Percentiles rank a stretch among this genome's conserved stretches.
These are phyloP conservation scores for Skeletonema menzelii DNA, from an alignment of 108 stramenopile species.

Conservation along the genomic window DNA sequence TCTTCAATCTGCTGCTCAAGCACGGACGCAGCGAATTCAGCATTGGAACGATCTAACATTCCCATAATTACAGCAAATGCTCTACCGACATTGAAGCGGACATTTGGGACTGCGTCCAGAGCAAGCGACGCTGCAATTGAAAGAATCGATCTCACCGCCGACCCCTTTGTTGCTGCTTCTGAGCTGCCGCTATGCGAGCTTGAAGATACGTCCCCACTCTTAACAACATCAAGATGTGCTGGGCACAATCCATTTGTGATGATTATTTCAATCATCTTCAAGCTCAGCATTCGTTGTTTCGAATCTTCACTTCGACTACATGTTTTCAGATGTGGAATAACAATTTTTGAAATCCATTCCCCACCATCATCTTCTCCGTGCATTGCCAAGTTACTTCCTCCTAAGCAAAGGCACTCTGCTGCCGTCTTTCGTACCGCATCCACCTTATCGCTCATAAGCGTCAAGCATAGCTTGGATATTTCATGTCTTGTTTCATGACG, in stretches of 20 bases:
- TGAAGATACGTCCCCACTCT: constrained; percentile 18
- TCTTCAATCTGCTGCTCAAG: constrained; percentile 71
- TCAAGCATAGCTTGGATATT: constrained; percentile 77
- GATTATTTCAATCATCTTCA: constrained; percentile 87
- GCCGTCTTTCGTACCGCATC: constrained; percentile 85
- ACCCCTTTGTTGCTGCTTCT: constrained; percentile 25
- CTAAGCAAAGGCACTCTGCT: constrained; percentile 83
- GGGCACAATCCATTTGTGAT: constrained; percentile 55
- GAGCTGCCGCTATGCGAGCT: constrained; percentile 1
- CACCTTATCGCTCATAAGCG: constrained; percentile 78
- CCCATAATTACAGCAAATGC: constrained; percentile 55
- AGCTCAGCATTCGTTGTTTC: constrained; percentile 74
- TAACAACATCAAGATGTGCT: neutral
- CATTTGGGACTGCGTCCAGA: constrained; percentile 79
- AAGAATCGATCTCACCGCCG: constrained; percentile 66
- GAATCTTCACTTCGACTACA: constrained; percentile 67
- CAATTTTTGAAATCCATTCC: constrained; percentile 83
- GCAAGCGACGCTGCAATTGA: constrained; percentile 67
- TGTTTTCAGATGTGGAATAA: constrained; percentile 70
- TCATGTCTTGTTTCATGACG: constrained; percentile 79
- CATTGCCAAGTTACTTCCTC: constrained; percentile 81
- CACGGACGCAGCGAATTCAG: constrained; percentile 54
- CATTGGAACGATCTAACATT: constrained; percentile 65
- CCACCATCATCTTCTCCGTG: constrained; percentile 77
- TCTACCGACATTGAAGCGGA: constrained; percentile 83